These are phyloP conservation scores for Euryodendron excelsum DNA, from an alignment of 148 eudicot genomes.

Conservation along the genomic window DNA sequence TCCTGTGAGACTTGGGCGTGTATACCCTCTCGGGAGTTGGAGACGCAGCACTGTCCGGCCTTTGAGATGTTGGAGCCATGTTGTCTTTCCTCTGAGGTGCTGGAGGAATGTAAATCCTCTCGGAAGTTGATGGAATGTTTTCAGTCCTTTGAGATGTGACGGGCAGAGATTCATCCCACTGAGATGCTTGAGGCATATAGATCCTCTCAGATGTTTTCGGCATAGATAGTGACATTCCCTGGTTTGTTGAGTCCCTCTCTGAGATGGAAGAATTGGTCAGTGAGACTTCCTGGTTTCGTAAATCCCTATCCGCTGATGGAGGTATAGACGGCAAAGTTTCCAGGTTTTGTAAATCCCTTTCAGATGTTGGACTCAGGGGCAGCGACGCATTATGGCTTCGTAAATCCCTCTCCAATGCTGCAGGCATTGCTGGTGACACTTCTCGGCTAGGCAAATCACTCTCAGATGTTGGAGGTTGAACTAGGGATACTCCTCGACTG, in stretches of 20 bases:
- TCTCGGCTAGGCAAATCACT: slow-evolving; percentile 20
- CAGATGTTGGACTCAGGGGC: slow-evolving; percentile 6
- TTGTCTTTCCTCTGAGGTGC: slow-evolving; percentile 11
- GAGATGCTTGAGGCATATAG: slow-evolving; percentile 16
- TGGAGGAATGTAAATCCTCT: slow-evolving; percentile 14
- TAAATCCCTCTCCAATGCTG: slow-evolving; percentile 13
- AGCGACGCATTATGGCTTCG: not conserved
- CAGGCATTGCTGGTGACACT: slow-evolving; percentile 30
- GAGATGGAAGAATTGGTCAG: too few species aligned
- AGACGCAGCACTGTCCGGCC: not conserved
- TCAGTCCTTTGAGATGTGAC: slow-evolving; percentile 4
- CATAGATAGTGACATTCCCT: not conserved
- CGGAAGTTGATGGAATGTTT: not conserved
- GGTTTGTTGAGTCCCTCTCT: not conserved
- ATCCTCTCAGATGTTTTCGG: slow-evolving; percentile 13
- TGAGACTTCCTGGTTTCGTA: slow-evolving; percentile 9
- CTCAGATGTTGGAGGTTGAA: slow-evolving; percentile 24
- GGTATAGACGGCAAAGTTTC: not conserved
- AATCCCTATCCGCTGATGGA: slow-evolving; percentile 9
- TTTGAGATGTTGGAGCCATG: not conserved
- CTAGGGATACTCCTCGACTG: slow-evolving; percentile 10
- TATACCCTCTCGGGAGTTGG: too few species aligned
- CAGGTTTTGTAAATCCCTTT: slow-evolving; percentile 12
- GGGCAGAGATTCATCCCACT: slow-evolving; percentile 3
- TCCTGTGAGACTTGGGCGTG: not conserved